phyloP scores from a whole-genome alignment of 2,329 filamentous ascomycete species.

The Fusarium equiseti region DNA sequence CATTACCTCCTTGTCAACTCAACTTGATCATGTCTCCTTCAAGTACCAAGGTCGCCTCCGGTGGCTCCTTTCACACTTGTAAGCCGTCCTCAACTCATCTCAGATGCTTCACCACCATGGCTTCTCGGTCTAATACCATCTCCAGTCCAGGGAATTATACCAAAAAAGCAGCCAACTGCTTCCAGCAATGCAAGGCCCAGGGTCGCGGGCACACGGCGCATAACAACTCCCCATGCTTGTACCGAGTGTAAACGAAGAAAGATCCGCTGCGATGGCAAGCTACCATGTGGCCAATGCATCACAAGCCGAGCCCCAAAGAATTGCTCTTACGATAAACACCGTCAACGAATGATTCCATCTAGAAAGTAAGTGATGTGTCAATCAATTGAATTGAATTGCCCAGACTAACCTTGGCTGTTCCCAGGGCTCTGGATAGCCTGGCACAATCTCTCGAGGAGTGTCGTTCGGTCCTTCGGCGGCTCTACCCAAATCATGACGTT shows the following conservation, averaged over 20 bases:
- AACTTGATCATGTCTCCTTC: constrained; percentile 54
- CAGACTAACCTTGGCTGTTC: constrained; percentile 20
- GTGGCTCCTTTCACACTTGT: constrained; percentile 53
- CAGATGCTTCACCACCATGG: not conserved
- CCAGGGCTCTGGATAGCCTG: constrained; percentile 69
- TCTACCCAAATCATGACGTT: constrained; percentile 70
- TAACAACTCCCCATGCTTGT: constrained; percentile 73
- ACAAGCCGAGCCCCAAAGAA: constrained; percentile 84
- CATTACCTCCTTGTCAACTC: constrained; percentile 24
- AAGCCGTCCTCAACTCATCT: constrained; percentile 17
- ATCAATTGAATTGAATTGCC: constrained; percentile 18
- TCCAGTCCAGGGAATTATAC: constrained; percentile 65
- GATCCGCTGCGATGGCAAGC: constrained; percentile 84
- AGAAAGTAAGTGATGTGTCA: constrained; percentile 70
- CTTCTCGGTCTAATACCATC: constrained; percentile 16
- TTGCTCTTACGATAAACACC: constrained; percentile 85
- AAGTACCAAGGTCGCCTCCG: constrained; percentile 59
- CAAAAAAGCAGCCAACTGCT: constrained; percentile 60
- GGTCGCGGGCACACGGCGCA: constrained; percentile 59
- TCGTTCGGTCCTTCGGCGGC: constrained; percentile 54
- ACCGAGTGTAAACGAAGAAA: constrained; percentile 84
- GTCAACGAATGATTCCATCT: constrained; percentile 80
- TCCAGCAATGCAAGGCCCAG: constrained; percentile 54
- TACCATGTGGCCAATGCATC: constrained; percentile 85
- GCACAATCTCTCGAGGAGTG: constrained; percentile 76